Evolutionary conservation across 2,329 filamentous ascomycete species (phyloP).

Genomic region (Hymenoscyphus scutula): DNA sequence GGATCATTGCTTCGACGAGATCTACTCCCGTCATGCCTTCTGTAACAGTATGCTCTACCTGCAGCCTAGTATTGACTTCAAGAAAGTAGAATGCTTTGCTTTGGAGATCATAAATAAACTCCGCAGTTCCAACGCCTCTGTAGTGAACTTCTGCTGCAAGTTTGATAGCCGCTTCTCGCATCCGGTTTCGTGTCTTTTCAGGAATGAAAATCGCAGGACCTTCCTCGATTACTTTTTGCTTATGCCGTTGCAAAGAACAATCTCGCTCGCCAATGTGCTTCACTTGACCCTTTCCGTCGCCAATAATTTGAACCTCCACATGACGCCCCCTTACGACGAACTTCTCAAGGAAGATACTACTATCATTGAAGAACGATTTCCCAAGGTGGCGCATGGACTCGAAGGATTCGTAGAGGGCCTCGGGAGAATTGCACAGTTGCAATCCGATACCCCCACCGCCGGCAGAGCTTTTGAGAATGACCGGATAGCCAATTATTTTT

Average conservation of each 20-base stretch:
- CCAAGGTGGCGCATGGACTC: slow-evolving; percentile 41
- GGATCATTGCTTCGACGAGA: slow-evolving; percentile 33
- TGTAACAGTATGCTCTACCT: slow-evolving; percentile 29
- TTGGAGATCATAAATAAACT: slow-evolving; percentile 59
- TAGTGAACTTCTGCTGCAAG: slow-evolving; percentile 48
- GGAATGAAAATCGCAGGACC: slow-evolving; percentile 62
- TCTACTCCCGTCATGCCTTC: slow-evolving; percentile 26
- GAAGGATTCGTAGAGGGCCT: slow-evolving; percentile 52
- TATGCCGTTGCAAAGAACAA: slow-evolving; percentile 64
- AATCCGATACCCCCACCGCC: slow-evolving; percentile 65
- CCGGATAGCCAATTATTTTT: slow-evolving; percentile 38
- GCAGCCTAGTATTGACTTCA: slow-evolving; percentile 27
- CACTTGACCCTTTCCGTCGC: slow-evolving; percentile 54
- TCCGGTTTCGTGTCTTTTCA: slow-evolving; percentile 33
- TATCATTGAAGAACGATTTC: slow-evolving; percentile 49
- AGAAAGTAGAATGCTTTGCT: slow-evolving; percentile 44
- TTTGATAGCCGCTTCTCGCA: slow-evolving; percentile 42
- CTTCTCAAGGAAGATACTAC: slow-evolving; percentile 47
- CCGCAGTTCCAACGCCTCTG: slow-evolving; percentile 57
- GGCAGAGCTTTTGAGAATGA: slow-evolving; percentile 6
- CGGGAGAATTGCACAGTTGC: slow-evolving; percentile 47
- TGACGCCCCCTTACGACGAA: slow-evolving; percentile 58
- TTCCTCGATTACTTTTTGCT: slow-evolving; percentile 71
- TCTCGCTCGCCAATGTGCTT: slow-evolving; percentile 64
- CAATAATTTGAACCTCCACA: slow-evolving; percentile 67